Base-by-base conservation (phyloP, 2,329 filamentous ascomycete species). In the Xylariaceae sp. region DNA sequence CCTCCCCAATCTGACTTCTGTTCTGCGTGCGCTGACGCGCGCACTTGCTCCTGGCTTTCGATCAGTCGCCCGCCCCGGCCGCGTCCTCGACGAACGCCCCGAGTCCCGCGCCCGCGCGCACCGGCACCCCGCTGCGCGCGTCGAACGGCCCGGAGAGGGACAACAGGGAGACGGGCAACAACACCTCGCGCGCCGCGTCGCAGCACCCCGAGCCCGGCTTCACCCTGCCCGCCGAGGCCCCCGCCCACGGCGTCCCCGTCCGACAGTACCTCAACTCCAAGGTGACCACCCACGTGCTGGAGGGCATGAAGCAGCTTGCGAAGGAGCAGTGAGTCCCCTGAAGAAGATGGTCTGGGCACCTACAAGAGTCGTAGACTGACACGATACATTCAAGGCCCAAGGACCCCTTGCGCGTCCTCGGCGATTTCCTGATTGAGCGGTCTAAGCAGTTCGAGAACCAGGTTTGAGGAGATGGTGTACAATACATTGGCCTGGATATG, bases 221-320 rank as follows among this genome's bases (percentile, higher is more conserved):
- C 44, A 58, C 62, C n/a, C 70, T 80, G 56, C 77, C 77, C 2
- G 58, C 68, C 10, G 72, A 80, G 50, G 70, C 77, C 11, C 67
- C 73, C 2, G 59, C 70, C 1, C 78, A 85, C 49, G 81, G 82
- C 29, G 82, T 81, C 15, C 76, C 79, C 1, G 76, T 77, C 5
- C 72, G 83, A 28, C 71, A 75, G 48, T 88, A 86, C 54, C 59
- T 88, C 46, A 87, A 87, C 51, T 68, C 70, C 31, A 83, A 78
- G 47, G 72, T 88, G 25, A 83, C 80, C 0, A 74, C 74, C 1
- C 70, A 73, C 17, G 51, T 88, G 37, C 60, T 87, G 24, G 81
- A 87, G 49, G 83, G 81, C 16, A 83, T 88, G 79, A 87, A 86
- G 61, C 58, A 70, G 35, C 55, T 88, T 39, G 80, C 79, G 4